Evolutionary conservation across 2,329 filamentous ascomycete species (phyloP).

Genomic region (Beauveria sp.): DNA sequence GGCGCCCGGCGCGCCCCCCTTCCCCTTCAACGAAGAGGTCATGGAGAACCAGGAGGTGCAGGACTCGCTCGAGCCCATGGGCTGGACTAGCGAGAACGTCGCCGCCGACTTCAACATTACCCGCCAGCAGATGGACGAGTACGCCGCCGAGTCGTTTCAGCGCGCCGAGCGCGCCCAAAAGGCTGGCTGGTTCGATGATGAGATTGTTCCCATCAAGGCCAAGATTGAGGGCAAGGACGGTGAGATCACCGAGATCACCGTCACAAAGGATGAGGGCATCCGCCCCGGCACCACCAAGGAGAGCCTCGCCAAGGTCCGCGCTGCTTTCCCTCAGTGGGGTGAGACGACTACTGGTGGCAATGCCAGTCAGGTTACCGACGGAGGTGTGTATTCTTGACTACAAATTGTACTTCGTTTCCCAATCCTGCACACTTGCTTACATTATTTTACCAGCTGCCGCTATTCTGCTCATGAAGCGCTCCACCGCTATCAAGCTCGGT

Average conservation of each 20-base stretch:
- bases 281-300: slow-evolving; percentile 85
- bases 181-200: slow-evolving; percentile 83
- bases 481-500: slow-evolving; percentile 74
- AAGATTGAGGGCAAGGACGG: slow-evolving; percentile 79
- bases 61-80: slow-evolving; percentile 94
- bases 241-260: slow-evolving; percentile 65
- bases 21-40: slow-evolving; percentile 73
- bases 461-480: slow-evolving; percentile 88
- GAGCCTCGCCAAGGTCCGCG: slow-evolving; percentile 71
- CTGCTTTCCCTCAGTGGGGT: slow-evolving; percentile 86
- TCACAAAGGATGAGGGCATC: slow-evolving; percentile 85
- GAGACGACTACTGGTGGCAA: slow-evolving; percentile 85
- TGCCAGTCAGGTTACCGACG: slow-evolving; percentile 90
- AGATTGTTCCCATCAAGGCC: slow-evolving; percentile 83
- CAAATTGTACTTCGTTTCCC: background rate
- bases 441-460: slow-evolving; percentile 56
- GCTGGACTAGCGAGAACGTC: slow-evolving; percentile 95
- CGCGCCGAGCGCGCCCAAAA: slow-evolving; percentile 87
- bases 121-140: slow-evolving; percentile 74
- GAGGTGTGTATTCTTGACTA: slow-evolving; percentile 42
- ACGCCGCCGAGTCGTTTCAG: slow-evolving; percentile 78
- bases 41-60: slow-evolving; percentile 64
- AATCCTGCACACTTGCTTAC: slow-evolving; percentile 8
- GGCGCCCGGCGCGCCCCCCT: slow-evolving; percentile 59
- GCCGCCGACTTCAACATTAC: slow-evolving; percentile 81